phyloP scores from a whole-genome alignment of 768 basidiomycete genomes.

The Gymnopilus junonius region DNA sequence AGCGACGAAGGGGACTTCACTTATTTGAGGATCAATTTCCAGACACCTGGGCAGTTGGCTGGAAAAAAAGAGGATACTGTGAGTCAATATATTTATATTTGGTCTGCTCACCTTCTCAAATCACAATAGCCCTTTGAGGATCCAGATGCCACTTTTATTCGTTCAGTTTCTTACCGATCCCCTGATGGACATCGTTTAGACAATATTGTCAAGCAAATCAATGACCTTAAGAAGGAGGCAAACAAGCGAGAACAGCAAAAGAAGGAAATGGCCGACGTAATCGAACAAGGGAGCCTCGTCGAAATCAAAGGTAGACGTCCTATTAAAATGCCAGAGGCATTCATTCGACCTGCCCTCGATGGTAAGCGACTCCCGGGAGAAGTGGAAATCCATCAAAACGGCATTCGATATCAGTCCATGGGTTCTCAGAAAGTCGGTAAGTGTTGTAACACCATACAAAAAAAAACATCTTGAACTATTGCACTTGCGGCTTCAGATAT shows the following conservation, averaged over 20 bases:
- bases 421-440: constrained; percentile 90
- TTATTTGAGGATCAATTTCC: constrained; percentile 95
- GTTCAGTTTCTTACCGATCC: constrained; percentile 95
- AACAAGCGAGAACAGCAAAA: constrained; percentile 97
- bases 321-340: constrained; percentile 86
- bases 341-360: constrained; percentile 91
- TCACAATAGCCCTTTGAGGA: constrained; percentile 86
- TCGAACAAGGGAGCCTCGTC: constrained; percentile 89
- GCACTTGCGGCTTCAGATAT: constrained; percentile 72
- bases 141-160: constrained; percentile 94
- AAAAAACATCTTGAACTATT: background rate
- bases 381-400: constrained; percentile 97
- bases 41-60: constrained; percentile 95
- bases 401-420: constrained; percentile 89
- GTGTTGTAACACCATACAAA: constrained; percentile 24
- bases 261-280: constrained; percentile 97
- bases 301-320: constrained; percentile 92
- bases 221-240: constrained; percentile 93
- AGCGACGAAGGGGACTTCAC: constrained; percentile 96
- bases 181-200: constrained; percentile 90
- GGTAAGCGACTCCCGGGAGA: constrained; percentile 97
- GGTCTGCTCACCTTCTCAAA: constrained; percentile 1
- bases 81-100: constrained; percentile 16
- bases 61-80: constrained; percentile 99
- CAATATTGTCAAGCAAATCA: constrained; percentile 88